Base-by-base conservation (phyloP, 2,329 filamentous ascomycete species). In the Ampelomyces quisqualis region DNA sequence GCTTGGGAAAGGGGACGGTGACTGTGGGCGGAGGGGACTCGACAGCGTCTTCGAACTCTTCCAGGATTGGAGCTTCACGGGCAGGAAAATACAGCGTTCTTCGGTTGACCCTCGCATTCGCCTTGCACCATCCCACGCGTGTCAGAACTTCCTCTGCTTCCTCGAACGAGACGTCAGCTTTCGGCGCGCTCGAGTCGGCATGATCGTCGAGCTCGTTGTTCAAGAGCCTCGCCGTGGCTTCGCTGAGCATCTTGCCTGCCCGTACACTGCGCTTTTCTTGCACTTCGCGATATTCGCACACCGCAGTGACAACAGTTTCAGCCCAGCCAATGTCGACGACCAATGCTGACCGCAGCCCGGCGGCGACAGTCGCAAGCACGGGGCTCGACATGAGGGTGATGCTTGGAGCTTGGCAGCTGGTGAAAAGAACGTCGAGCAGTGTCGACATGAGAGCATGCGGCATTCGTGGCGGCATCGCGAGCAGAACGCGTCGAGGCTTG, bases 251-350 rank as follows among this genome's bases (percentile, higher is more conserved):
- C 59, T 84, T 90, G 44, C 85, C 89, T 22, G 82, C 90, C 51
- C 93, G 78, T 10, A 88, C 76, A 26, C 81, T 91, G 38, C 88
- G 78, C 41, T 76, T 80, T 38, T 81, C 81, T 11, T 77, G 75
- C 1, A 95, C 81, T 64, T 95, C 90, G 38, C 88, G 84, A 65
- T 90, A 95, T 69, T 98, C 93, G 62, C 90, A 97, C 5, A 97
- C 77, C 5, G 84, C 86, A 0, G 89, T 95, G 15, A 94, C 80
- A 0, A 85, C 79, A 0, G 90, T 95, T 68, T 97, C 93, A 28
- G 83, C 78, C 93, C 93, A 98, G 29, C 91, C 93, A 45, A 98
- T 77, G 60, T 98, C 90, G 24, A 98, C 76, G 0, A 97, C 81
- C 28, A 98, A 68, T 1, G 85, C 89, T n/a, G 88, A 88, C 10